Conservation (phyloP, 495 filamentous ascomycete genomes). For the Parmelia sp. region DNA sequence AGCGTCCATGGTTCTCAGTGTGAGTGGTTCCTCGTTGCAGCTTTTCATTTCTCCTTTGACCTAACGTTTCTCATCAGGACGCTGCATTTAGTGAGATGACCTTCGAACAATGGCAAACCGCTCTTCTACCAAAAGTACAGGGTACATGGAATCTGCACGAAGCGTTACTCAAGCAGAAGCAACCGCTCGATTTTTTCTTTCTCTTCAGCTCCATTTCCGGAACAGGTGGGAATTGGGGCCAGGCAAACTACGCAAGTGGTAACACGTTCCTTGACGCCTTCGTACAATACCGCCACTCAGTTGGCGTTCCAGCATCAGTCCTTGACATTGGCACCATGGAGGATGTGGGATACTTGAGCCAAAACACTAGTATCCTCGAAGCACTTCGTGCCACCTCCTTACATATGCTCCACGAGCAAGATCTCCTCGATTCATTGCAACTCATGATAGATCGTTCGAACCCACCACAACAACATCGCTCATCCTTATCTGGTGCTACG, state of each 20-base stretch:
- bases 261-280: slow-evolving; percentile 31
- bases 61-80: neutral
- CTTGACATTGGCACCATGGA: slow-evolving; percentile 52
- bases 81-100: neutral
- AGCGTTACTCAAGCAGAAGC: slow-evolving; percentile 1
- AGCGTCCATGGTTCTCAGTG: slow-evolving; percentile 33
- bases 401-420: slow-evolving; percentile 12
- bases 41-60: neutral
- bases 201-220: slow-evolving; percentile 33
- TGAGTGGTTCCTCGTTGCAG: neutral
- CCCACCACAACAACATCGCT: neutral
- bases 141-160: slow-evolving; percentile 24
- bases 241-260: slow-evolving; percentile 30
- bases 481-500: neutral
- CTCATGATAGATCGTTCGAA: slow-evolving; percentile 8
- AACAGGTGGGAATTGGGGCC: slow-evolving; percentile 22
- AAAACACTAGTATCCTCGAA: slow-evolving; percentile 7
- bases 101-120: slow-evolving; percentile 29
- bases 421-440: slow-evolving; percentile 8
- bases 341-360: slow-evolving; percentile 44
- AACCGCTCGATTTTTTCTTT: slow-evolving; percentile 33
- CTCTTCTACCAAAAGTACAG: slow-evolving; percentile 26
- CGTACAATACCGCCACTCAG: slow-evolving; percentile 26
- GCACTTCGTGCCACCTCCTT: neutral
- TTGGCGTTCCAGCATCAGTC: slow-evolving; percentile 34